Conservation (phyloP, 495 filamentous ascomycete genomes). For the Penicillium taxi region DNA sequence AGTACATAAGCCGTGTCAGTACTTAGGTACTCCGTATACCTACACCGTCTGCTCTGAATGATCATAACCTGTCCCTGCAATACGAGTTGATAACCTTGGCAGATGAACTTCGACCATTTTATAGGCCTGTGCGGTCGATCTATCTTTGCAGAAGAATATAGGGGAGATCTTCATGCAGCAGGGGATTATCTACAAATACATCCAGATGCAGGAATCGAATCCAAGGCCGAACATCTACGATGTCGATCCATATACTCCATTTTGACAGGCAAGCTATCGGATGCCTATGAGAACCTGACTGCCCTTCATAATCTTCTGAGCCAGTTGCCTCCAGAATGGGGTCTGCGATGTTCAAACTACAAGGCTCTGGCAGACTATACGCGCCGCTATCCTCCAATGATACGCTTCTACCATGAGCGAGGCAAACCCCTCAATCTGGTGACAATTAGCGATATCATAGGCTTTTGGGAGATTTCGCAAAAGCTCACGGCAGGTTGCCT, state of each 20-base stretch:
- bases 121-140: constrained; percentile 14
- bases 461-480: constrained; percentile 7
- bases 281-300: constrained; percentile 12
- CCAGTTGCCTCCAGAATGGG: constrained; percentile 16
- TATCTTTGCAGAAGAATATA: constrained; percentile 18
- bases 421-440: constrained; percentile 7
- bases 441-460: constrained; percentile 10
- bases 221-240: constrained; percentile 15
- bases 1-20: too few relatives aligned
- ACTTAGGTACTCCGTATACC: too few relatives aligned
- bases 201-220: constrained; percentile 1
- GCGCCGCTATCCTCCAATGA: constrained; percentile 13
- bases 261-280: constrained; percentile 13
- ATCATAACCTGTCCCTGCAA: background rate
- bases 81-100: too few relatives aligned
- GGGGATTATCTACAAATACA: constrained; percentile 7
- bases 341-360: constrained; percentile 17
- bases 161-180: constrained; percentile 15
- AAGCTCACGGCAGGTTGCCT: constrained; percentile 7
- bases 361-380: constrained; percentile 16
- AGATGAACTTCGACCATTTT: constrained; percentile 14
- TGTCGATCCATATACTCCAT: constrained; percentile 12
- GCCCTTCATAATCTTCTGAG: constrained; percentile 7
- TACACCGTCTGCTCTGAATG: too few relatives aligned
- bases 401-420: constrained; percentile 19